Conservation (phyloP, 2,329 filamentous ascomycete genomes). For the Nigrospora osmanthi region DNA sequence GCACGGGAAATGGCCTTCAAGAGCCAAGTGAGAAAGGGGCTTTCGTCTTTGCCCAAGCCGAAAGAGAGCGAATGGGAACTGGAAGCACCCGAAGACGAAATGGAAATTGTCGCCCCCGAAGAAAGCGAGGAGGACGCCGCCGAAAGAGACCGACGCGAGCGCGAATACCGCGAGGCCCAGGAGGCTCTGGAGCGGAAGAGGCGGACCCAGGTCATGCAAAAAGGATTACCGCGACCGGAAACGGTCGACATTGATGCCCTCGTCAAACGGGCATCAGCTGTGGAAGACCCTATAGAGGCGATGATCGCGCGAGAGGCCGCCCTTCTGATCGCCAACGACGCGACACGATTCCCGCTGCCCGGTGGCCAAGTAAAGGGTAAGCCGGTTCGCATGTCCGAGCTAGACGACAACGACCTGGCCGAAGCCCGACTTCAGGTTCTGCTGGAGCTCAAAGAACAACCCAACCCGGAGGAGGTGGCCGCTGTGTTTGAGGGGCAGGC, state of each 20-base stretch:
- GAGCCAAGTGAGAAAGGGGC: constrained; percentile 59
- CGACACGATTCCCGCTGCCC: constrained; percentile 63
- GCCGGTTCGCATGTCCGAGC: constrained; percentile 48
- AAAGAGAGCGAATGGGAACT: constrained; percentile 94
- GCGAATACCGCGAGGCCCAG: constrained; percentile 61
- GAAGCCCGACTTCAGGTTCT: constrained; percentile 72
- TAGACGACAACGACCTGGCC: constrained; percentile 66
- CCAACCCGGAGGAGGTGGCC: constrained; percentile 42
- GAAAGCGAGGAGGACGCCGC: constrained; percentile 56
- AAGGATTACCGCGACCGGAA: constrained; percentile 68
- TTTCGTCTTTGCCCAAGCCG: constrained; percentile 83
- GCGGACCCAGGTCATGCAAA: constrained; percentile 88
- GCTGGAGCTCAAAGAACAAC: constrained; percentile 52
- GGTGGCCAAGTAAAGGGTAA: constrained; percentile 57
- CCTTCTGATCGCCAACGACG: constrained; percentile 74
- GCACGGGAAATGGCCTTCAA: constrained; percentile 62
- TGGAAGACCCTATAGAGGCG: constrained; percentile 56
- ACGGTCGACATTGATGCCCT: constrained; percentile 64
- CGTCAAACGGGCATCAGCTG: constrained; percentile 51
- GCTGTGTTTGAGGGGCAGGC: constrained; percentile 45
- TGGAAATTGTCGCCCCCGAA: constrained; percentile 43
- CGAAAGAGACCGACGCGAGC: constrained; percentile 72
- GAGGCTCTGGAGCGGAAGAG: constrained; percentile 74
- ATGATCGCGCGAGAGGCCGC: constrained; percentile 73
- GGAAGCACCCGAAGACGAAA: constrained; percentile 77